Base-by-base conservation (phyloP, 352 stramenopile species). In the Peronospora destructor region DNA sequence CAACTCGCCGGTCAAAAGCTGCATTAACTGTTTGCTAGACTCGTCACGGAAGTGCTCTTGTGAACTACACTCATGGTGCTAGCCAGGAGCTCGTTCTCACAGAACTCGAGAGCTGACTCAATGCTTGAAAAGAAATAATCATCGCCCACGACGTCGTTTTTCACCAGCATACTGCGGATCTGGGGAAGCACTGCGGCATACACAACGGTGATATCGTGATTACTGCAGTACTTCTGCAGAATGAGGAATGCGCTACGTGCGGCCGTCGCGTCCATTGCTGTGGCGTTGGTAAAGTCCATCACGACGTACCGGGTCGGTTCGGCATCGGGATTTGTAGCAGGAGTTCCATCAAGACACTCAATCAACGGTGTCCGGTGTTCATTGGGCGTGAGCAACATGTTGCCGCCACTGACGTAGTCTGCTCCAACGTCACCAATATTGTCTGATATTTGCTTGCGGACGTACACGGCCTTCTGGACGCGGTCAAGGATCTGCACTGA, bases 251-350 rank as follows among this genome's bases (percentile, higher is more conserved):
- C 84, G 4, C 66, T 80, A 3, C 82, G 75, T 8, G 78, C 80
- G 0, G 79, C 82, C 2, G 84, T 93, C 0, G 79, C 77, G 48
- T 95, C 84, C 64, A 94, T 91, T 30, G 84, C 81, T 0, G 83
- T 85, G 16, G 94, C 84, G 16, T 64, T 65, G 6, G 64, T 78
- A 46, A 95, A 95, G 42, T 95, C 79, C 63, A 95, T 81, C 14
- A 95, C 80, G n/a, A 94, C 61, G 51, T 74, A 85, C 53, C 86
- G 61, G 2, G 81, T 87, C 6, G 69, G 66, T 0, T 80, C 35
- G 0, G 65, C 64, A 5, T 73, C 51, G 0, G 55, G 36, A 33
- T 66, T 63, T 4, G 19, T 45, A 1, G 59, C 65, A 3, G 68
- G 62, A 3, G 62, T 86, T 30, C 77, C 81, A 39, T 90, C 72